Evolutionary conservation across 202 grass and related monocot species (phyloP).

Genomic region (Panicum virgatum): DNA sequence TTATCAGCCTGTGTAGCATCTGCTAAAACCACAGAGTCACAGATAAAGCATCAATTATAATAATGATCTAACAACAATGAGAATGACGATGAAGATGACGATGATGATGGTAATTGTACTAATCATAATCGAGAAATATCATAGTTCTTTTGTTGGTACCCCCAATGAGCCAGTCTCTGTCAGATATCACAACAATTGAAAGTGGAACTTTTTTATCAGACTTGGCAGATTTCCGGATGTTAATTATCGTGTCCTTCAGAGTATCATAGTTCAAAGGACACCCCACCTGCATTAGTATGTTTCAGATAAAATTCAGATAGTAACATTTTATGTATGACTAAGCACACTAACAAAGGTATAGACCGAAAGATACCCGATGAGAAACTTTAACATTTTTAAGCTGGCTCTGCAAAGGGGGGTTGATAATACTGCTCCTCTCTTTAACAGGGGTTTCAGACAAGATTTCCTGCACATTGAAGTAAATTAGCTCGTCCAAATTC

Average conservation of each 20-base stretch:
- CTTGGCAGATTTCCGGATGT: conserved; percentile 52
- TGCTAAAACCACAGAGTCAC: conserved; percentile 43
- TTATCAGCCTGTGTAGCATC: conserved; percentile 90
- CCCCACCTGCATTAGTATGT: conserved; percentile 63
- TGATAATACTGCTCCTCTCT: conserved; percentile 68
- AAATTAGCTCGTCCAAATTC: too few relatives aligned
- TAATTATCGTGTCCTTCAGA: conserved; percentile 80
- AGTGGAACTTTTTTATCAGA: conserved; percentile 58
- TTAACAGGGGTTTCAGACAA: conserved; percentile 86
- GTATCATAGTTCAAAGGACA: conserved; percentile 88
- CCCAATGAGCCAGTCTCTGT: conserved; percentile 79
- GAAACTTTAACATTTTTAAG: conserved; percentile 91
- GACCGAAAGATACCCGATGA: conserved; percentile 76
- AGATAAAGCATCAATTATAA: conserved; percentile 32
- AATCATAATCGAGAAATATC: conserved; percentile 6
- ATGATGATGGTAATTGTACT: too few relatives aligned
- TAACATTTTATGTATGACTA: not conserved
- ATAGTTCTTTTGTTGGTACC: conserved; percentile 49
- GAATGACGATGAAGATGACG: too few relatives aligned
- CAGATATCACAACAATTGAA: conserved; percentile 84
- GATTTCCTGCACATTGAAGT: conserved; percentile 72
- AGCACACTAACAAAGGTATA: not conserved
- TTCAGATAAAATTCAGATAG: conserved; percentile 25
- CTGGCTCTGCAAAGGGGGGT: conserved; percentile 64
- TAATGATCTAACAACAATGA: not conserved